Evolutionary conservation across 352 stramenopile genomes (phyloP).

Genomic region (Phytopythium kandeliae): DNA sequence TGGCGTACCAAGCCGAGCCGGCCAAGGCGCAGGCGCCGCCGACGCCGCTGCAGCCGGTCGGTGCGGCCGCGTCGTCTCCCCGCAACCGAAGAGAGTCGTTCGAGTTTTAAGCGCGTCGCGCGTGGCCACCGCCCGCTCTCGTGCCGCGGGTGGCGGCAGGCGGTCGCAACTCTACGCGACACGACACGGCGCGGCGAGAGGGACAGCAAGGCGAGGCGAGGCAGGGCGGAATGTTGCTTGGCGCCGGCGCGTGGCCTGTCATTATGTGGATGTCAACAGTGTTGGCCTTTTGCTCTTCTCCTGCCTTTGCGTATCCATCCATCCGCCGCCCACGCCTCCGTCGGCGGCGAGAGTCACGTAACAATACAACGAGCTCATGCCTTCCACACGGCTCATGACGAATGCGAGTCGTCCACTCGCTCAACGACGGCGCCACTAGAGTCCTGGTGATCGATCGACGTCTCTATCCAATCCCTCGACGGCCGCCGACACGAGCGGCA

Average conservation of each 20-base stretch:
- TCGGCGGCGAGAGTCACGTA: too few species aligned
- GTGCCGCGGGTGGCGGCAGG: neutral
- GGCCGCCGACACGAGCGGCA: too few species aligned
- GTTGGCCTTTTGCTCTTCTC: neutral
- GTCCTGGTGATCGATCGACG: too few species aligned
- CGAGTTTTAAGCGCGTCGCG: constrained; percentile 20
- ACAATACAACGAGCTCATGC: too few species aligned
- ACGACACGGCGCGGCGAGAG: neutral
- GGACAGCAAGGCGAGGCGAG: neutral
- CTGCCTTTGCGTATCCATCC: neutral
- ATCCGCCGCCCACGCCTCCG: neutral
- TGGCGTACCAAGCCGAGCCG: constrained; percentile 9
- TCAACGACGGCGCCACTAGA: too few species aligned
- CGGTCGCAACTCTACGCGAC: too few species aligned
- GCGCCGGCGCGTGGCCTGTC: neutral
- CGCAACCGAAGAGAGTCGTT: constrained; percentile 27
- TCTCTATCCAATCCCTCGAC: too few species aligned
- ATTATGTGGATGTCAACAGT: constrained; percentile 2
- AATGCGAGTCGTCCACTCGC: too few species aligned
- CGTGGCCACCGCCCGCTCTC: neutral
- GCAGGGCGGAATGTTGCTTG: neutral
- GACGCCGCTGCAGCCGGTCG: constrained; percentile 16
- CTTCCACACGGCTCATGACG: too few species aligned
- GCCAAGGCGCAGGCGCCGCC: constrained; percentile 14
- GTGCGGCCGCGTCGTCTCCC: constrained; percentile 19